Percentiles rank a stretch among this genome's conserved stretches.
Evolutionary conservation across 805 yeast species (phyloP).

Genomic region (Pichia insulana): DNA sequence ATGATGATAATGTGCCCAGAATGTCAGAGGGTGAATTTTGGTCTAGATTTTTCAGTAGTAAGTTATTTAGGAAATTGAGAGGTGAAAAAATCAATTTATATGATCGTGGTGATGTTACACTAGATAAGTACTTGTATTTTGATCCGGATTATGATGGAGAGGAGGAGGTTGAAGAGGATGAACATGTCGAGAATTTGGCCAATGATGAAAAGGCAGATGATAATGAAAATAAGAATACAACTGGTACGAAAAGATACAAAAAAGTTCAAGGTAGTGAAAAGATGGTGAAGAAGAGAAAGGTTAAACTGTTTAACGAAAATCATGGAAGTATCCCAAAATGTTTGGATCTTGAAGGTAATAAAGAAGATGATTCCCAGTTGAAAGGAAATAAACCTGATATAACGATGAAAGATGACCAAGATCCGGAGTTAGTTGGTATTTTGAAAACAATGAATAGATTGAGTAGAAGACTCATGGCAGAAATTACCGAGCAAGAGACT

Average conservation of each 20-base stretch:
- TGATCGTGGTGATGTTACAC: conserved; percentile 73
- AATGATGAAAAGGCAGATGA: conserved; percentile 20
- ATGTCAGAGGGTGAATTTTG: conserved; percentile 88
- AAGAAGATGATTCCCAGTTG: conserved; percentile 67
- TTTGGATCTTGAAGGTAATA: conserved; percentile 74
- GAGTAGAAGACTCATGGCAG: conserved; percentile 69
- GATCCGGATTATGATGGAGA: conserved; percentile 48
- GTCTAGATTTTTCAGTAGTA: conserved; percentile 91
- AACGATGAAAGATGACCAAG: conserved; percentile 67
- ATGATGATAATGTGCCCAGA: conserved; percentile 83
- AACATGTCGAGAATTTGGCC: conserved; percentile 30
- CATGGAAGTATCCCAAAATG: conserved; percentile 52
- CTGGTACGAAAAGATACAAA: conserved; percentile 7
- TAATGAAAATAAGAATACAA: conserved; percentile 6
- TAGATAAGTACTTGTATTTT: conserved; percentile 73
- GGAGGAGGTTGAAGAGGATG: conserved; percentile 30
- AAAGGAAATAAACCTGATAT: conserved; percentile 79
- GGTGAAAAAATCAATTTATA: conserved; percentile 76
- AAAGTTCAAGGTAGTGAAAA: conserved; percentile 13
- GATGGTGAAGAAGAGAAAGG: conserved; percentile 23
- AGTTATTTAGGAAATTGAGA: conserved; percentile 74
- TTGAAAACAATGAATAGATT: conserved; percentile 84
- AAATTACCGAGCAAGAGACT: conserved; percentile 35
- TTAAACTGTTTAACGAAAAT: conserved; percentile 28
- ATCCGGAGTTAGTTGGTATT: conserved; percentile 63